A percentile compares a stretch with the other conserved stretches of the same genome.
phyloP scores from a whole-genome alignment of 2,329 filamentous ascomycete genomes.

The Diaporthe sp. region DNA sequence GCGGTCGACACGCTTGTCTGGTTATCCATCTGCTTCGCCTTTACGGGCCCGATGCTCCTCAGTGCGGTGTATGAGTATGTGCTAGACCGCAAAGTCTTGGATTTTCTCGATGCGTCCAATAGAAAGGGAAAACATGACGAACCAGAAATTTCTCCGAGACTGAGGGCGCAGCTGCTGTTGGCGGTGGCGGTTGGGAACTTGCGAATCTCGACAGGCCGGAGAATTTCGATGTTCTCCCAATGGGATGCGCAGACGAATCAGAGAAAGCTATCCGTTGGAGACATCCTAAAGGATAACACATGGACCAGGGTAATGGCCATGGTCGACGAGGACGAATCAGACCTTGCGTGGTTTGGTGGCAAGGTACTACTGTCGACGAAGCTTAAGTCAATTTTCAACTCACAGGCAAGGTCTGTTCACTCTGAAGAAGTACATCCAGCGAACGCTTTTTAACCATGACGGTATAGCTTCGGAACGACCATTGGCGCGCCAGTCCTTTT shows the following conservation, averaged over 20 bases:
- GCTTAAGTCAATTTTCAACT: slow-evolving; percentile 29
- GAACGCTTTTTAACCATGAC: background rate
- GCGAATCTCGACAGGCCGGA: slow-evolving; percentile 46
- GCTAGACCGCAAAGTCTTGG: slow-evolving; percentile 46
- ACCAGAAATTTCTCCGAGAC: slow-evolving; percentile 11
- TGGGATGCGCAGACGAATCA: background rate
- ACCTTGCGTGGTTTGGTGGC: slow-evolving; percentile 10
- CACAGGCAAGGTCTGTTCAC: slow-evolving; percentile 25
- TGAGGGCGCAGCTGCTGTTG: slow-evolving; percentile 49
- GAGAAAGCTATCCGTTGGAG: background rate
- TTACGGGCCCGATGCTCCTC: slow-evolving; percentile 49
- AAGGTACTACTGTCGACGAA: slow-evolving; percentile 46
- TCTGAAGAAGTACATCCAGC: background rate
- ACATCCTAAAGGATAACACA: slow-evolving; percentile 47
- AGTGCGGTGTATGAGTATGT: slow-evolving; percentile 50
- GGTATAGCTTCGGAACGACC: slow-evolving; percentile 45
- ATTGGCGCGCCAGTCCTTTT: slow-evolving; percentile 47
- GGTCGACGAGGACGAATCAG: slow-evolving; percentile 48
- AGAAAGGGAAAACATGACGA: background rate
- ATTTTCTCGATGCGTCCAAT: slow-evolving; percentile 40
- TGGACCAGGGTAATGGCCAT: slow-evolving; percentile 50
- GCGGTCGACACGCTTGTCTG: slow-evolving; percentile 47
- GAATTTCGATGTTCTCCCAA: background rate
- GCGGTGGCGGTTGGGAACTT: slow-evolving; percentile 51
- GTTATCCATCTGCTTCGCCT: slow-evolving; percentile 48